Percentiles rank a stretch among this genome's conserved stretches.
Evolutionary conservation across 441 rosid species (phyloP).

Genomic region (Euphorbia corollata): DNA sequence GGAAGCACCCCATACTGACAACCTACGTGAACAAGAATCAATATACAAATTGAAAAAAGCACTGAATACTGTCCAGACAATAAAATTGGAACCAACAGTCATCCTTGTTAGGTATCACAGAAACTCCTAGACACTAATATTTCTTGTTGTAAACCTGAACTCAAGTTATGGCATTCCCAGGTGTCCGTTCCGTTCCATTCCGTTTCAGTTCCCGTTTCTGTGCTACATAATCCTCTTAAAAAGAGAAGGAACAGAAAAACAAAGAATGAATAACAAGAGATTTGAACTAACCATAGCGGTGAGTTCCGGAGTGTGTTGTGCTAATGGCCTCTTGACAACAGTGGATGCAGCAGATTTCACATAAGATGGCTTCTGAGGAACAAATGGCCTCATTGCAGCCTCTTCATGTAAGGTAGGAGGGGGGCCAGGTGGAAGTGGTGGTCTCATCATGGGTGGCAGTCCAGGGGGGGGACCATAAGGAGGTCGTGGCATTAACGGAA

Average conservation of each 20-base stretch:
- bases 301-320: conserved; percentile 92
- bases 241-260: neutral
- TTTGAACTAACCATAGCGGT: conserved; percentile 72
- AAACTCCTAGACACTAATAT: too few relatives aligned
- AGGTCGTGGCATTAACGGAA: conserved; percentile 64
- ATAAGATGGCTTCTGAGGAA: conserved; percentile 80
- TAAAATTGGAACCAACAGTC: neutral
- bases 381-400: conserved; percentile 38
- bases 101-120: neutral
- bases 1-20: neutral
- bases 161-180: too few relatives aligned
- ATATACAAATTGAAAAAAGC: neutral
- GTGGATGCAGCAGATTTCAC: conserved; percentile 95
- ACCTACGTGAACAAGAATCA: neutral
- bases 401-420: conserved; percentile 57
- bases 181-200: too few relatives aligned
- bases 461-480: conserved; percentile 85
- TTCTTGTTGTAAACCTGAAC: too few relatives aligned
- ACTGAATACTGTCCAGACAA: neutral
- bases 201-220: too few relatives aligned
- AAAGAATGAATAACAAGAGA: neutral
- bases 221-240: neutral
- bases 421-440: conserved; percentile 94
- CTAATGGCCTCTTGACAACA: conserved; percentile 90
- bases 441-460: conserved; percentile 82